Conservation (phyloP, 805 yeast species). For the Candida pini region DNA sequence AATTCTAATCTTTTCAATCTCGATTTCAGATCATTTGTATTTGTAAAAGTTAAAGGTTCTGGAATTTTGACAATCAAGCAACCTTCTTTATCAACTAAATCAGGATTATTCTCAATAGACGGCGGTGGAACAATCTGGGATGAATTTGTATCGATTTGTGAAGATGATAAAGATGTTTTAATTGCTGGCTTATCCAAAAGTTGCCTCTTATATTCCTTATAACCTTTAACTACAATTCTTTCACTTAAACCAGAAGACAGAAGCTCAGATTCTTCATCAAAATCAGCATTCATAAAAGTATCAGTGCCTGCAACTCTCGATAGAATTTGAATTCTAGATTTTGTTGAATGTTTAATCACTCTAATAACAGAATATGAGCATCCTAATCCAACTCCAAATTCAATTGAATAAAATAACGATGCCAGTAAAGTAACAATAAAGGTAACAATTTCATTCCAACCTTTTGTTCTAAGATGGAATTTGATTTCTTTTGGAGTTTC, state of each 20-base stretch:
- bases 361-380: conserved; percentile 72
- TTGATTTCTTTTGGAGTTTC: conserved; percentile 77
- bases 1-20: conserved; percentile 65
- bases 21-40: conserved; percentile 67
- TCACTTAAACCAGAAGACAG: conserved; percentile 7
- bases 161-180: background rate
- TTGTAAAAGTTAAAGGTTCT: conserved; percentile 85
- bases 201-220: conserved; percentile 17
- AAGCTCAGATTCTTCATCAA: too few species aligned
- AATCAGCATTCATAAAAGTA: conserved; percentile 69
- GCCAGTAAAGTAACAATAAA: conserved; percentile 58
- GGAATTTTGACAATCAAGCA: conserved; percentile 77
- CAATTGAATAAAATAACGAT: conserved; percentile 72
- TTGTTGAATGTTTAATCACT: conserved; percentile 73
- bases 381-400: conserved; percentile 87
- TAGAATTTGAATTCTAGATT: conserved; percentile 78
- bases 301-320: conserved; percentile 61
- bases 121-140: too few species aligned
- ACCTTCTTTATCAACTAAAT: conserved; percentile 52
- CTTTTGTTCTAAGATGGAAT: conserved; percentile 69
- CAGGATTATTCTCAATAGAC: too few species aligned
- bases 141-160: background rate
- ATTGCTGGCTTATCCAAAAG: conserved; percentile 2
- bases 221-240: conserved; percentile 21
- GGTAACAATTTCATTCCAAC: conserved; percentile 71